These are phyloP conservation scores for Volvariella volvacea DNA, from an alignment of 1,284 basidiomycete species.

Conservation along the genomic window DNA sequence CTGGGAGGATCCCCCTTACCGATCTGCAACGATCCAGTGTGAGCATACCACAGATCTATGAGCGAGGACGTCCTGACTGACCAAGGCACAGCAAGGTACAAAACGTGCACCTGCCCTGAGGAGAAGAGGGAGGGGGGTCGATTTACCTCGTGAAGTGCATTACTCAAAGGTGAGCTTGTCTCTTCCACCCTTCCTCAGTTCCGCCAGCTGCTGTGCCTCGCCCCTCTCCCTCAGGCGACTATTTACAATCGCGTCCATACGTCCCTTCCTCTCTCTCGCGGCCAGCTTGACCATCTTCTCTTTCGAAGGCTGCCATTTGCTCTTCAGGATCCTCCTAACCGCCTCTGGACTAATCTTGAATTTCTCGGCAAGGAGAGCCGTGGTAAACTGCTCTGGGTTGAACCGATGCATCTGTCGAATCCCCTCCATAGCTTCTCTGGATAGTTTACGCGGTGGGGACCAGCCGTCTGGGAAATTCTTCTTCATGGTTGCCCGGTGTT, in stretches of 20 bases:
- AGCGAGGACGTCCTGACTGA: too few species aligned
- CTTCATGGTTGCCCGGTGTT: slow-evolving; percentile 55
- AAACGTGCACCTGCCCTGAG: neutral
- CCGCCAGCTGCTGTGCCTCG: slow-evolving; percentile 24
- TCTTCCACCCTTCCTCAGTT: slow-evolving; percentile 17
- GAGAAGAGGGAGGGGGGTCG: neutral
- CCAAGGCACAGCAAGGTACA: too few species aligned
- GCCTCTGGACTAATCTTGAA: slow-evolving; percentile 87
- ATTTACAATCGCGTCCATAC: slow-evolving; percentile 29
- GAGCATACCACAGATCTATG: too few species aligned
- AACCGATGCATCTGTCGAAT: slow-evolving; percentile 66
- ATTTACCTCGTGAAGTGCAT: neutral
- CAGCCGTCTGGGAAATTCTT: slow-evolving; percentile 72
- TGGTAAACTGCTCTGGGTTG: slow-evolving; percentile 67
- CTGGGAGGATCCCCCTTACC: too few species aligned
- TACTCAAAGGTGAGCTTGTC: neutral
- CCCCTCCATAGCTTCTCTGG: slow-evolving; percentile 87
- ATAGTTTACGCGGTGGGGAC: slow-evolving; percentile 81
- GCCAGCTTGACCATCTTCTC: slow-evolving; percentile 49
- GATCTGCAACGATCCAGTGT: too few species aligned
- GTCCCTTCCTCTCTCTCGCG: slow-evolving; percentile 52
- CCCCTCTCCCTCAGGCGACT: slow-evolving; percentile 37
- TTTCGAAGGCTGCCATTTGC: slow-evolving; percentile 67
- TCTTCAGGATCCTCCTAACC: slow-evolving; percentile 77
- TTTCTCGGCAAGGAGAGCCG: slow-evolving; percentile 65